Evolutionary conservation across 257 asterid genomes (phyloP).

Genomic region (Salvia rosmarinus): DNA sequence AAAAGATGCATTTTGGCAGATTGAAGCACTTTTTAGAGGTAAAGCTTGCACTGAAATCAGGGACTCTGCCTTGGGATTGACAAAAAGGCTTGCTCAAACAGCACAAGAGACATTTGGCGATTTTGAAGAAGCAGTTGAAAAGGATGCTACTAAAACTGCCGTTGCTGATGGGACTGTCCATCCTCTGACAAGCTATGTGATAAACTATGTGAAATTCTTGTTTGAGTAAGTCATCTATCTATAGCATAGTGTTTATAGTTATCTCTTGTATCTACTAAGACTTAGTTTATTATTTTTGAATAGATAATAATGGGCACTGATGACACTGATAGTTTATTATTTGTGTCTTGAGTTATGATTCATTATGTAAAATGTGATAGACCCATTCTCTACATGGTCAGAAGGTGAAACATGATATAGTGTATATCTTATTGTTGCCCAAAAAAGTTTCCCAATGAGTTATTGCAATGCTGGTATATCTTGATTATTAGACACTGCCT

Average conservation of each 20-base stretch:
- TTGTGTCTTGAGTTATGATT: background rate
- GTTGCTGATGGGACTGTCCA: slow-evolving; percentile 99
- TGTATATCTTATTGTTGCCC: background rate
- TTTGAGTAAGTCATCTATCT: slow-evolving; percentile 76
- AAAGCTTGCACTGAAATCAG: slow-evolving; percentile 87
- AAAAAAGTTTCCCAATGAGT: slow-evolving; percentile 8
- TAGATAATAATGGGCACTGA: background rate
- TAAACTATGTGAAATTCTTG: slow-evolving; percentile 94
- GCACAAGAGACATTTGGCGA: slow-evolving; percentile 97
- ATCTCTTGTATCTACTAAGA: slow-evolving; percentile 8
- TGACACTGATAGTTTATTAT: background rate
- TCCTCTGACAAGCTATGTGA: slow-evolving; percentile 98
- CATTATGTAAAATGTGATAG: background rate
- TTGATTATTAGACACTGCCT: background rate
- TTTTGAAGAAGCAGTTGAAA: slow-evolving; percentile 98
- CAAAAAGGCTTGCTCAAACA: slow-evolving; percentile 94
- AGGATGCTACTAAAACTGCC: slow-evolving; percentile 98
- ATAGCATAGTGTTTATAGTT: slow-evolving; percentile 22
- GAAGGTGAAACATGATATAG: background rate
- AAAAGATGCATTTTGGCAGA: slow-evolving; percentile 50
- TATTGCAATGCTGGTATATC: background rate
- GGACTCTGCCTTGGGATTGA: slow-evolving; percentile 94
- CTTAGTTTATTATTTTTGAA: background rate
- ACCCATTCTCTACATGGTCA: background rate
- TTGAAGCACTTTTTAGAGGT: slow-evolving; percentile 82